These are phyloP conservation scores for Fusarium napiforme DNA, from an alignment of 2,329 filamentous ascomycete species.

Conservation along the genomic window DNA sequence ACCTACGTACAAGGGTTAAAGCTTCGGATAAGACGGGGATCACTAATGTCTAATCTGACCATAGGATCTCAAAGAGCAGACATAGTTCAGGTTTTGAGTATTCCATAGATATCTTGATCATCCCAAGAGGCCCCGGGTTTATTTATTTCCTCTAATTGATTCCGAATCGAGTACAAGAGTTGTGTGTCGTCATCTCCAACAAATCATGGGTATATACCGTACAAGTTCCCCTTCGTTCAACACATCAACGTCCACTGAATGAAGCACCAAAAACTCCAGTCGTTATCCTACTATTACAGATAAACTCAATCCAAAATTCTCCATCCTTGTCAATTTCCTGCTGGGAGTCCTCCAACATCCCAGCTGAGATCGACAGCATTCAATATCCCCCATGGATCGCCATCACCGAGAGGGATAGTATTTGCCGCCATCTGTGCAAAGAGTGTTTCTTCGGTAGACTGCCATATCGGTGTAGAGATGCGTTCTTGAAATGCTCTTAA, in stretches of 20 bases:
- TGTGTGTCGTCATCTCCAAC: constrained; percentile 15
- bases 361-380: constrained; percentile 43
- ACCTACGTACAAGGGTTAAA: neutral
- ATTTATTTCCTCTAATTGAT: neutral
- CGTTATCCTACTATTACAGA: constrained; percentile 1
- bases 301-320: neutral
- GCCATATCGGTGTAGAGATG: constrained; percentile 47
- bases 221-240: constrained; percentile 19
- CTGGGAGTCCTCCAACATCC: constrained; percentile 27
- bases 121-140: neutral
- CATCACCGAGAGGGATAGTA: constrained; percentile 34
- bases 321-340: neutral
- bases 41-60: neutral
- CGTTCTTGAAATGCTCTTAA: constrained; percentile 49
- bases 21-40: constrained; percentile 23
- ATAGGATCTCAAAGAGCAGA: neutral
- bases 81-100: neutral
- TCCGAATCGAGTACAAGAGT: constrained; percentile 29
- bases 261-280: constrained; percentile 4
- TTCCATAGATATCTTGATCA: neutral
- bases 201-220: constrained; percentile 31
- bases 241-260: neutral
- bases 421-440: constrained; percentile 43
- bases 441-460: constrained; percentile 46
- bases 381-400: constrained; percentile 47